A percentile compares a stretch with the other conserved stretches of the same genome.
Conservation (phyloP, 495 filamentous ascomycete genomes). For the Cercophora scortea region DNA sequence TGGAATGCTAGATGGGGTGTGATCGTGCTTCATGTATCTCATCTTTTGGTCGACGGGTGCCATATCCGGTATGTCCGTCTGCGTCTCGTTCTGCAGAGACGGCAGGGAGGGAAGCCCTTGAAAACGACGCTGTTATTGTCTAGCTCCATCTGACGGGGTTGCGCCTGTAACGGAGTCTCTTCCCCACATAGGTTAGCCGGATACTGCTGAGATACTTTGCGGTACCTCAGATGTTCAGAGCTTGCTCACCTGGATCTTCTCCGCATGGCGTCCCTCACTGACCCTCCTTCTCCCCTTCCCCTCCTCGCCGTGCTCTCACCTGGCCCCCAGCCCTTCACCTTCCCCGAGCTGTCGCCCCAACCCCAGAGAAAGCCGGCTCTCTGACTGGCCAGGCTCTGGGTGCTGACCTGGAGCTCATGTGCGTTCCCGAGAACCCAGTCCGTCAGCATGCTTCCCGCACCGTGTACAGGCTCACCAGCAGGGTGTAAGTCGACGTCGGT, state of each 20-base stretch:
- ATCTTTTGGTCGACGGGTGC: conserved; percentile 13
- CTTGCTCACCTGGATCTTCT: background rate
- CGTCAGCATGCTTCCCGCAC: conserved; percentile 2
- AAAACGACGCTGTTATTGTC: background rate
- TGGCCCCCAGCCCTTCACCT: conserved; percentile 4
- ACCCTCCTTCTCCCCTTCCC: background rate
- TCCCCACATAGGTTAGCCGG: background rate
- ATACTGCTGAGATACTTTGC: background rate
- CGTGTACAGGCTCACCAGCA: background rate
- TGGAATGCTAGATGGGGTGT: conserved; percentile 7
- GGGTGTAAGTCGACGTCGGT: background rate
- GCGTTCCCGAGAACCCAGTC: conserved; percentile 11
- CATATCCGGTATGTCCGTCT: conserved; percentile 16
- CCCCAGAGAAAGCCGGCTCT: conserved; percentile 6
- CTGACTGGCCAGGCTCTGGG: conserved; percentile 16
- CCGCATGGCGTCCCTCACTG: conserved; percentile 1
- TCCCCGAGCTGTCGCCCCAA: background rate
- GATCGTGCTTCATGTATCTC: conserved; percentile 9
- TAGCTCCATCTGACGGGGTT: background rate
- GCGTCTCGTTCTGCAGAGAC: conserved; percentile 8
- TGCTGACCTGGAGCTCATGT: conserved; percentile 27
- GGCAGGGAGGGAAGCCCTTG: conserved; percentile 2
- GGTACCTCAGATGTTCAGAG: too few relatives aligned
- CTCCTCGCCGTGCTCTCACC: background rate
- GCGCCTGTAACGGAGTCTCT: background rate